These are phyloP conservation scores for Dothideomycetes sp. DNA, from an alignment of 2,329 filamentous ascomycete genomes.

Conservation along the genomic window DNA sequence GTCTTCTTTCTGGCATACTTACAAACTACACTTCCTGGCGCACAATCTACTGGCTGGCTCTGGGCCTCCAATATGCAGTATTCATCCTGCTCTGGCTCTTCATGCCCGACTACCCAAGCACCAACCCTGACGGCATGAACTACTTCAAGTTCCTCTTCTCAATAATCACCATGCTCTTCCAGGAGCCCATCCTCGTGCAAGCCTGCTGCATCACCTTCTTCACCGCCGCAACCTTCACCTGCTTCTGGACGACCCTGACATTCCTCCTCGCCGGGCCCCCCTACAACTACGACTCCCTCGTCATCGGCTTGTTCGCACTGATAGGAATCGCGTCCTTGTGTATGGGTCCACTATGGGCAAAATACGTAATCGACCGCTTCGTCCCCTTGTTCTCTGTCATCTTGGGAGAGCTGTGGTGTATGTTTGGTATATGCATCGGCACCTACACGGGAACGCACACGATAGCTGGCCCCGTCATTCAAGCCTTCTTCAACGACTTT, in stretches of 20 bases:
- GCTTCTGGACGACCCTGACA: slow-evolving; percentile 65
- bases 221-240: slow-evolving; percentile 50
- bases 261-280: slow-evolving; percentile 64
- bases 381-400: slow-evolving; percentile 58
- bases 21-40: slow-evolving; percentile 66
- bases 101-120: slow-evolving; percentile 72
- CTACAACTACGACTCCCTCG: slow-evolving; percentile 55
- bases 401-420: slow-evolving; percentile 45
- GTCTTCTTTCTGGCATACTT: slow-evolving; percentile 64
- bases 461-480: slow-evolving; percentile 60
- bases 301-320: slow-evolving; percentile 68
- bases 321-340: slow-evolving; percentile 63
- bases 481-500: slow-evolving; percentile 60
- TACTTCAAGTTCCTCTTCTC: slow-evolving; percentile 56
- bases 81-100: slow-evolving; percentile 55
- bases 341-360: slow-evolving; percentile 57
- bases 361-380: slow-evolving; percentile 58
- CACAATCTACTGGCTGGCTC: slow-evolving; percentile 66
- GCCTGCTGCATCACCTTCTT: slow-evolving; percentile 57
- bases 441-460: slow-evolving; percentile 56
- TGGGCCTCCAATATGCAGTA: slow-evolving; percentile 60
- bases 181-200: slow-evolving; percentile 59
- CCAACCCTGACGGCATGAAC: slow-evolving; percentile 53
- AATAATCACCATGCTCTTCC: slow-evolving; percentile 52
- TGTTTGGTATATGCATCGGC: slow-evolving; percentile 54